Evolutionary conservation across 2,329 filamentous ascomycete genomes (phyloP).

Genomic region (Arthrobotrys iridis): DNA sequence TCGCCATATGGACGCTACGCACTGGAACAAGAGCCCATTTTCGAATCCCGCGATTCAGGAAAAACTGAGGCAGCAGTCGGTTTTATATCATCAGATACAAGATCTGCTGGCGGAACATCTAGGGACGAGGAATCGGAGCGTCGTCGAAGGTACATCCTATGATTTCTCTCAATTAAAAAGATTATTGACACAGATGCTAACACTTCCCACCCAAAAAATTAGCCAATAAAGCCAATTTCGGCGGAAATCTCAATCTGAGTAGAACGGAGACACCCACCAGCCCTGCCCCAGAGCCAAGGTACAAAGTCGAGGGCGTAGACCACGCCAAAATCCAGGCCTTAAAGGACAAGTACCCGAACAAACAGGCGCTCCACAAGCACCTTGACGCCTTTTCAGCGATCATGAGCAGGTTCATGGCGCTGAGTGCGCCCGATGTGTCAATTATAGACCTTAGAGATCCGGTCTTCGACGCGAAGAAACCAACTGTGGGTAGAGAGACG

Average conservation of each 20-base stretch:
- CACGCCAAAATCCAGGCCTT: slow-evolving; percentile 26
- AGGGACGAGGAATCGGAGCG: slow-evolving; percentile 14
- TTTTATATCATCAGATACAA: slow-evolving; percentile 45
- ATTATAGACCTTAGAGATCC: slow-evolving; percentile 15
- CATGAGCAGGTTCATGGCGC: slow-evolving; percentile 37
- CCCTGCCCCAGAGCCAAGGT: slow-evolving; percentile 23
- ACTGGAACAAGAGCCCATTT: slow-evolving; percentile 25
- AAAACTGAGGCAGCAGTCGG: slow-evolving; percentile 34
- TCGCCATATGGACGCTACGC: slow-evolving; percentile 3
- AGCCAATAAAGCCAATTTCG: background rate
- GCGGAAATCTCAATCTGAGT: background rate
- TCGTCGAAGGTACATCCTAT: slow-evolving; percentile 25
- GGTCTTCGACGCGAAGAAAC: slow-evolving; percentile 1
- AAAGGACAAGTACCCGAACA: slow-evolving; percentile 38
- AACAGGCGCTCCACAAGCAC: slow-evolving; percentile 35
- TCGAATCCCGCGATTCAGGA: slow-evolving; percentile 32
- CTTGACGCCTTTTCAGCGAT: slow-evolving; percentile 26
- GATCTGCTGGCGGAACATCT: slow-evolving; percentile 28
- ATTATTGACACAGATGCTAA: background rate
- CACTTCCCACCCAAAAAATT: background rate
- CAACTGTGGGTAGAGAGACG: background rate
- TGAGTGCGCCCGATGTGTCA: slow-evolving; percentile 17
- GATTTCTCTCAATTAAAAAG: too few species aligned
- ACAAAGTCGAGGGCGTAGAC: slow-evolving; percentile 40
- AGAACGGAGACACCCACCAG: background rate